Conservation (phyloP, 176 grass and related monocot species). For the Juncus inflexus region DNA sequence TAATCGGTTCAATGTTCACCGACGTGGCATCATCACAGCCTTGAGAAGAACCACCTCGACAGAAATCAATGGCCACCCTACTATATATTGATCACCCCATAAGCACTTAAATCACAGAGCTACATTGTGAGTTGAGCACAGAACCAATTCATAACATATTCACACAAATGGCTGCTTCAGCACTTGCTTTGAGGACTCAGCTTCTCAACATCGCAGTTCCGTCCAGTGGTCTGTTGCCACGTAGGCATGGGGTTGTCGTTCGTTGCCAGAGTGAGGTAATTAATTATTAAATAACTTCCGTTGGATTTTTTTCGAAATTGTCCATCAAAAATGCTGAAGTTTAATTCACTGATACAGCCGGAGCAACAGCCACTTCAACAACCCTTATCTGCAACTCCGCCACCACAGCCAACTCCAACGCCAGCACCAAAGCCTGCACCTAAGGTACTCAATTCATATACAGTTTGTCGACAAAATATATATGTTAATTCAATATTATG, state of each 20-base stretch:
- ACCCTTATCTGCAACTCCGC: not conserved
- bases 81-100: too few relatives aligned
- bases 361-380: not conserved
- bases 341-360: conserved; percentile 15
- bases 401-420: conserved; percentile 1
- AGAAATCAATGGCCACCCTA: too few relatives aligned
- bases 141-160: too few relatives aligned
- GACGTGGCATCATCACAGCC: too few relatives aligned
- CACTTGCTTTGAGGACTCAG: too few relatives aligned
- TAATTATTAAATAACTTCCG: not conserved
- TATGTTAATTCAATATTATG: not conserved
- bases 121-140: too few relatives aligned
- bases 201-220: not conserved
- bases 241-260: not conserved
- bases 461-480: conserved; percentile 2
- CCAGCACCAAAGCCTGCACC: conserved; percentile 23
- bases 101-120: too few relatives aligned
- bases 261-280: conserved; percentile 18
- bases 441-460: conserved; percentile 15
- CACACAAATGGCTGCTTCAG: too few relatives aligned
- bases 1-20: too few relatives aligned
- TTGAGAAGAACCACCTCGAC: too few relatives aligned
- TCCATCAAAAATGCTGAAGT: not conserved
- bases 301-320: not conserved
- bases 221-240: not conserved